Evolutionary conservation across 192 early-diverging fungal species (phyloP), one percentile per base, ranked within the genome.

Genomic region (Coemansia sp.): DNA sequence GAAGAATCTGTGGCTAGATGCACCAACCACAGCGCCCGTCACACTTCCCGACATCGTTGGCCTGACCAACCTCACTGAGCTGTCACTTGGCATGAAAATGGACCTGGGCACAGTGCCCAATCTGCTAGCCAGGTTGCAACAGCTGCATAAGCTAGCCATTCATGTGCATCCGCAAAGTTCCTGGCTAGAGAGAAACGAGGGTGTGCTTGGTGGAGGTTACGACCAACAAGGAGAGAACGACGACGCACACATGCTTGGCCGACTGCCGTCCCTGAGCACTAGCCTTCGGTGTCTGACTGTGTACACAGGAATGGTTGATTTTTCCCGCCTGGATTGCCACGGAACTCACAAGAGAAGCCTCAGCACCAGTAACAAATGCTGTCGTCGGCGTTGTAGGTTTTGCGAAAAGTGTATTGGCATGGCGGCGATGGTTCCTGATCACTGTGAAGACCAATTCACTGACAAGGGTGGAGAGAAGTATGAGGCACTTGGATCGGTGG

Each of bases 21-120:
- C 76, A 13, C 63, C 63, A 4, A 63, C 66, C 7, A 23, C 57
- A 0, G 31, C 34, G 21, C 67, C 70, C 13, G 33, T 70, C 16
- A 30, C 70, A 4, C 49, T 78, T 16, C 76, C 76, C n/a, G 76
- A 78, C 31, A 64, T 78, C 16, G 66, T 78, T 59, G 70, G 76
- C 1, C 30, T 72, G 28, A 67, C 51, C 25, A 53, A n/a, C 28
- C 64, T 78, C 1, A 23, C 49, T 0, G 39, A 58, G 8, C 43
- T 78, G 35, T 78, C 76, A 23, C 49, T 78, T 46, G 64, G 76
- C 48, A 65, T 78, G 66, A 57, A 59, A n/a, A 53, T 78, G 53
- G 75, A 78, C 51, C 59, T 72, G 18, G 70, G 63, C 46, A 43
- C 59, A 4, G 46, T 78, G 3, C 75, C 75, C 2, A 72, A 63